A percentile compares a stretch with the other conserved stretches of the same genome.
These are phyloP conservation scores for Trichophyton verrucosum DNA, from an alignment of 2,329 filamentous ascomycete species.

Conservation along the genomic window DNA sequence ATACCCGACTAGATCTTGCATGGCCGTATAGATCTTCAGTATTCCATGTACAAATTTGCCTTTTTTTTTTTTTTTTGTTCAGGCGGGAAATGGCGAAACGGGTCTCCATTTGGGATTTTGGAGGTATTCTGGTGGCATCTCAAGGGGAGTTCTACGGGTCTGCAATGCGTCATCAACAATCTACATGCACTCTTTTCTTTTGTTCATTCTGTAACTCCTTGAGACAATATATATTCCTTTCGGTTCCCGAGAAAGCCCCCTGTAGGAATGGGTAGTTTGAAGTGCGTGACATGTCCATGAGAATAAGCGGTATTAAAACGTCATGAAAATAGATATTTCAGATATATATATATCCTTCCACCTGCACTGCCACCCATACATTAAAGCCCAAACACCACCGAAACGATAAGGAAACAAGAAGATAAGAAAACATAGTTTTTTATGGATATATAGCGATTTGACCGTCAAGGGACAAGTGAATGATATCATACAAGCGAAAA, in stretches of 20 bases:
- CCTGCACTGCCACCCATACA: not conserved
- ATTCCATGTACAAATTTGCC: not conserved
- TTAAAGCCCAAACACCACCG: not conserved
- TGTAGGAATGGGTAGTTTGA: not conserved
- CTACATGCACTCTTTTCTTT: not conserved
- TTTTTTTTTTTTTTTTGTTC: not conserved
- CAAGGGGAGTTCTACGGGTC: not conserved
- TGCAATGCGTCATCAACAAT: not conserved
- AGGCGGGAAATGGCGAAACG: not conserved
- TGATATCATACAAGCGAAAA: not conserved
- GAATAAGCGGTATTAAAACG: not conserved
- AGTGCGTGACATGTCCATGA: not conserved
- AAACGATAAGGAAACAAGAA: not conserved
- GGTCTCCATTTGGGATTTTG: not conserved
- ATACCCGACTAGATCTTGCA: not conserved
- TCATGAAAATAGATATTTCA: not conserved
- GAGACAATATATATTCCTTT: not conserved
- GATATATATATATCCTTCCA: not conserved
- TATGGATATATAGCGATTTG: not conserved
- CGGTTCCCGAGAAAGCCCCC: not conserved
- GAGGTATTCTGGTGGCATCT: not conserved
- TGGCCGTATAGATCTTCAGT: not conserved
- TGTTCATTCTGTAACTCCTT: not conserved
- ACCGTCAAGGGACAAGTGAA: not conserved
- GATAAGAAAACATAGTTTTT: not conserved